These are phyloP conservation scores for Cordyceps tenuipes DNA, from an alignment of 2,329 filamentous ascomycete genomes.

Conservation along the genomic window DNA sequence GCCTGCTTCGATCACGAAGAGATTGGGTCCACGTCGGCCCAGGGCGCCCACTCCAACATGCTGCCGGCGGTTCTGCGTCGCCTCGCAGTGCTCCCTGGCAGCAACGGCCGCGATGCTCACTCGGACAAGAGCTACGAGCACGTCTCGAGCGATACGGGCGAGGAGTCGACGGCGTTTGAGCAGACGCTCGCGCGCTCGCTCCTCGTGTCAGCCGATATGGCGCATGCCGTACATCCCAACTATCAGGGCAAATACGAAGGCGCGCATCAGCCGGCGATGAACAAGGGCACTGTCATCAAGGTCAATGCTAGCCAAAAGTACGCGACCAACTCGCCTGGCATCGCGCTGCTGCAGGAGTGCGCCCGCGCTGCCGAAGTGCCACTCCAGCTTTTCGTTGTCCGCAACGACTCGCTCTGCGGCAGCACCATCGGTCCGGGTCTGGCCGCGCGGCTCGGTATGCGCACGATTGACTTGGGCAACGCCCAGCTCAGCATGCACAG, in stretches of 20 bases:
- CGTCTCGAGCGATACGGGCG: constrained; percentile 45
- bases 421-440: constrained; percentile 98
- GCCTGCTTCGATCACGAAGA: constrained; percentile 97
- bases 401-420: constrained; percentile 90
- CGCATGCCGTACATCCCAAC: constrained; percentile 92
- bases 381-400: constrained; percentile 89
- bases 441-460: constrained; percentile 72
- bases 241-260: constrained; percentile 86
- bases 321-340: constrained; percentile 91
- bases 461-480: constrained; percentile 89
- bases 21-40: constrained; percentile 84
- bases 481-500: constrained; percentile 95
- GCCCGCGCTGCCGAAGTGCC: constrained; percentile 70
- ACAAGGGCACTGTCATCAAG: constrained; percentile 94
- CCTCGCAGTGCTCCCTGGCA: constrained; percentile 67
- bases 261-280: constrained; percentile 88
- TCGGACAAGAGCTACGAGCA: constrained; percentile 55
- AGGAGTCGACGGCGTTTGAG: constrained; percentile 76
- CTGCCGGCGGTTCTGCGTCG: constrained; percentile 81
- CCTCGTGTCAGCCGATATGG: constrained; percentile 95
- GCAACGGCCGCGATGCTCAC: constrained; percentile 52
- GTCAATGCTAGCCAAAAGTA: constrained; percentile 97
- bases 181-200: constrained; percentile 88
- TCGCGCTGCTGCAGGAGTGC: constrained; percentile 83
- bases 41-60: constrained; percentile 88